A percentile compares a stretch with the other conserved stretches of the same genome.
These are phyloP conservation scores for Candida sonorensis DNA, from an alignment of 805 yeast genomes.

Conservation along the genomic window DNA sequence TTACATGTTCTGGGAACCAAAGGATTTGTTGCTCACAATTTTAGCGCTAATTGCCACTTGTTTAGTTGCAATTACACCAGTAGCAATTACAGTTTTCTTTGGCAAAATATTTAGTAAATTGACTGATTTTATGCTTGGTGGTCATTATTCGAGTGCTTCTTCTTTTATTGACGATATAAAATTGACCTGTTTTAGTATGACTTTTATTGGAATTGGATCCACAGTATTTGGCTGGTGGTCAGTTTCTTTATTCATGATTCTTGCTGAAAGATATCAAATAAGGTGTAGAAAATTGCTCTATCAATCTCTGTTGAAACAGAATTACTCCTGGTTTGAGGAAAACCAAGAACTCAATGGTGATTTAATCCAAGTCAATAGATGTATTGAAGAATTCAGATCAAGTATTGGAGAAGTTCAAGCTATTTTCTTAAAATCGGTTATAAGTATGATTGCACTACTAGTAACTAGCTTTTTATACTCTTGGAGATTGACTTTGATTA, in stretches of 20 bases:
- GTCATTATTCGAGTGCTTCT: constrained; percentile 21
- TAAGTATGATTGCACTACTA: constrained; percentile 47
- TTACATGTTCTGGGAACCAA: constrained; percentile 16
- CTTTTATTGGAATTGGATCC: constrained; percentile 41
- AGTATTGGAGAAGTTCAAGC: constrained; percentile 67
- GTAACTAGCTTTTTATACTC: constrained; percentile 68
- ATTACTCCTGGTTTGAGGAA: constrained; percentile 58
- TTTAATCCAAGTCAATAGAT: constrained; percentile 57
- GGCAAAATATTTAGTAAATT: constrained; percentile 55
- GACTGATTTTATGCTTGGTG: constrained; percentile 29
- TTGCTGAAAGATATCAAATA: constrained; percentile 66
- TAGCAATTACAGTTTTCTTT: constrained; percentile 55
- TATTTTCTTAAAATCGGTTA: constrained; percentile 43
- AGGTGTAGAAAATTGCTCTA: constrained; percentile 46
- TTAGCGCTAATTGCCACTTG: constrained; percentile 27
- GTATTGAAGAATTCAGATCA: constrained; percentile 64
- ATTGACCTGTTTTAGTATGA: constrained; percentile 29
- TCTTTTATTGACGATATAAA: constrained; percentile 32
- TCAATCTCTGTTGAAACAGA: constrained; percentile 35
- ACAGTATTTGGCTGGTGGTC: constrained; percentile 45
- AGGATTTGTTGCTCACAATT: constrained; percentile 18
- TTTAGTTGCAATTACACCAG: constrained; percentile 50
- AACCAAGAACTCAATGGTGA: constrained; percentile 54
- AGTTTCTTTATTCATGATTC: constrained; percentile 52
- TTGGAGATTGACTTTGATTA: constrained; percentile 79